A percentile compares a stretch with the other conserved stretches of the same genome.
Evolutionary conservation across 345 rosid species (phyloP).

Genomic region (Gossypium turneri): DNA sequence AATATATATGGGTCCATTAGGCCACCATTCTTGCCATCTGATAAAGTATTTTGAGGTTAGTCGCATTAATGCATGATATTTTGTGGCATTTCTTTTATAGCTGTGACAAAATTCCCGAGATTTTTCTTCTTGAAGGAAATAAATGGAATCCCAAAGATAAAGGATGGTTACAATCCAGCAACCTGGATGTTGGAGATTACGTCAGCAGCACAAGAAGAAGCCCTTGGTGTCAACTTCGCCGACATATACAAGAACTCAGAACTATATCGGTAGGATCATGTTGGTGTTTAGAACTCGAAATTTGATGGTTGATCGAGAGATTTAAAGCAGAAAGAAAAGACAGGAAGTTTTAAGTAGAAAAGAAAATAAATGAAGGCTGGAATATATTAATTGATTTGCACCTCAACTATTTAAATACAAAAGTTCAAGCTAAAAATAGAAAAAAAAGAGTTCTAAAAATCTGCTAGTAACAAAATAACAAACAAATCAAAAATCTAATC

Average conservation of each 20-base stretch:
- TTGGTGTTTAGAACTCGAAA: too few species aligned
- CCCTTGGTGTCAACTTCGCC: constrained; percentile 40
- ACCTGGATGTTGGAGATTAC: constrained; percentile 77
- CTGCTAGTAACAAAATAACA: too few species aligned
- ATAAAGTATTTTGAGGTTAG: constrained; percentile 60
- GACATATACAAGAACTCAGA: constrained; percentile 51
- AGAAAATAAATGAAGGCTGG: too few species aligned
- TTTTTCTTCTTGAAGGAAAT: constrained; percentile 33
- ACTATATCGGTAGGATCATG: constrained; percentile 38
- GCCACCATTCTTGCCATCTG: constrained; percentile 47
- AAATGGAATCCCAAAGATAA: constrained; percentile 46
- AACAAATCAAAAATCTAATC: too few species aligned
- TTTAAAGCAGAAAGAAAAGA: too few species aligned
- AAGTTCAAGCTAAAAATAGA: too few species aligned
- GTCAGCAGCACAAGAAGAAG: constrained; percentile 40
- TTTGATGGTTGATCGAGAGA: too few species aligned
- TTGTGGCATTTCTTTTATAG: background rate
- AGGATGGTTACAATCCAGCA: constrained; percentile 67
- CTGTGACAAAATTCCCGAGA: background rate
- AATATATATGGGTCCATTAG: constrained; percentile 58
- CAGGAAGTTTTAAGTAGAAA: too few species aligned
- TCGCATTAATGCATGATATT: background rate
- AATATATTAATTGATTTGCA: too few species aligned
- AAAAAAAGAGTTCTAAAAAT: too few species aligned
- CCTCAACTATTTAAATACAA: too few species aligned